Percentiles rank a stretch among this genome's conserved stretches.
Evolutionary conservation across 257 asterid species (phyloP).

Genomic region (Lithospermum erythrorhizon): DNA sequence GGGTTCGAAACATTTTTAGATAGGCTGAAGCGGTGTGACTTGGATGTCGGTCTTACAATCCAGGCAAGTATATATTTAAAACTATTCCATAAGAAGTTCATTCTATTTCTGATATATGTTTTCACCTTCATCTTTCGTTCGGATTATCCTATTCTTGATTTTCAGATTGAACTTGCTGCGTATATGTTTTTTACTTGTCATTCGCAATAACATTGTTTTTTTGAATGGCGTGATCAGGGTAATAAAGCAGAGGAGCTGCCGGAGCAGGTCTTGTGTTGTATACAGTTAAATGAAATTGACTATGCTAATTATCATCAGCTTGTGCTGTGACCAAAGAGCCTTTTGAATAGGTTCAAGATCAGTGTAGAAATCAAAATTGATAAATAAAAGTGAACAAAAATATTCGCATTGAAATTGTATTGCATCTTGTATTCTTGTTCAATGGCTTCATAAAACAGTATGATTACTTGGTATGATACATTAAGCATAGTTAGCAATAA

Average conservation of each 20-base stretch:
- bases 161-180: background rate
- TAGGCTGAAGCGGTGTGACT: slow-evolving; percentile 61
- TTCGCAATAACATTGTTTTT: too few relatives aligned
- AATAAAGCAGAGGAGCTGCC: slow-evolving; percentile 92
- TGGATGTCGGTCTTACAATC: slow-evolving; percentile 91
- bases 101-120: too few relatives aligned
- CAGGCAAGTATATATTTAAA: slow-evolving; percentile 43
- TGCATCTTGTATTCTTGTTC: background rate
- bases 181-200: background rate
- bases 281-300: slow-evolving; percentile 77
- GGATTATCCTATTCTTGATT: background rate
- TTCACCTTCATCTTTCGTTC: background rate
- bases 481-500: too few relatives aligned
- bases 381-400: slow-evolving; percentile 11
- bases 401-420: slow-evolving; percentile 8
- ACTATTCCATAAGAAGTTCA: too few relatives aligned
- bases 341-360: slow-evolving; percentile 25
- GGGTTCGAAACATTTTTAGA: slow-evolving; percentile 74
- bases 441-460: too few relatives aligned
- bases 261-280: slow-evolving; percentile 81
- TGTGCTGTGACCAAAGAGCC: slow-evolving; percentile 26
- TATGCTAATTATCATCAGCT: slow-evolving; percentile 69
- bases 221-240: slow-evolving; percentile 35
- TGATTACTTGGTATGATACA: too few relatives aligned
- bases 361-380: slow-evolving; percentile 17